Evolutionary conservation across 257 asterid species (phyloP).

Genomic region (Eustoma russellianum): DNA sequence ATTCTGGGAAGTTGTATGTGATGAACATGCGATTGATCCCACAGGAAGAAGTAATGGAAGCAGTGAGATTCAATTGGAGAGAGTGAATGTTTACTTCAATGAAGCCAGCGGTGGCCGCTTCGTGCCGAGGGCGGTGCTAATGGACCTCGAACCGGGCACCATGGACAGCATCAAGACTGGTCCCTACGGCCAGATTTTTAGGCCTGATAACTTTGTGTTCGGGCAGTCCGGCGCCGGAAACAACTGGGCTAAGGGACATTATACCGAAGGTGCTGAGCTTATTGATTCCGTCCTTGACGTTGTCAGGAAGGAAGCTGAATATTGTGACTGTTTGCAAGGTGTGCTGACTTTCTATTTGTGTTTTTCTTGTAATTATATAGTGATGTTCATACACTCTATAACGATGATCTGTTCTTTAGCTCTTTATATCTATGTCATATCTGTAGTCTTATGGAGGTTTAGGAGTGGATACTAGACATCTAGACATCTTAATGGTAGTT

Average conservation of each 20-base stretch:
- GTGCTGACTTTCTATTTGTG: too few species aligned
- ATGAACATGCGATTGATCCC: slow-evolving; percentile 10
- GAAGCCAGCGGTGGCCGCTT: slow-evolving; percentile 5
- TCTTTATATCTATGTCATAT: background rate
- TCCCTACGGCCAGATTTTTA: slow-evolving; percentile 5
- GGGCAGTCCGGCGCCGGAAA: slow-evolving; percentile 9
- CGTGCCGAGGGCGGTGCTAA: slow-evolving; percentile 6
- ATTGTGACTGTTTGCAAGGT: slow-evolving; percentile 6
- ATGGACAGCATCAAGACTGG: slow-evolving; percentile 7
- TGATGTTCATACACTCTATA: background rate
- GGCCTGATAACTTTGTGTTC: slow-evolving; percentile 10
- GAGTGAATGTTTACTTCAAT: slow-evolving; percentile 7
- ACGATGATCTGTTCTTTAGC: background rate
- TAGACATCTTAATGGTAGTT: background rate
- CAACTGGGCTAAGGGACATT: slow-evolving; percentile 9
- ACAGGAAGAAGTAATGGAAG: slow-evolving; percentile 1
- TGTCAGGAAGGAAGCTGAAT: slow-evolving; percentile 7
- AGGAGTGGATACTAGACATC: background rate
- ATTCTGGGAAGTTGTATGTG: slow-evolving; percentile 8
- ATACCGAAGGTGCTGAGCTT: slow-evolving; percentile 10
- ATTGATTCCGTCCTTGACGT: slow-evolving; percentile 9
- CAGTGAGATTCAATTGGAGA: slow-evolving; percentile 7
- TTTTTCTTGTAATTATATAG: background rate
- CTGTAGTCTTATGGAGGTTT: background rate
- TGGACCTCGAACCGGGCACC: slow-evolving; percentile 10